These are phyloP conservation scores for Cryptococcus sp. DNA, from an alignment of 1,284 basidiomycete species.

Conservation along the genomic window DNA sequence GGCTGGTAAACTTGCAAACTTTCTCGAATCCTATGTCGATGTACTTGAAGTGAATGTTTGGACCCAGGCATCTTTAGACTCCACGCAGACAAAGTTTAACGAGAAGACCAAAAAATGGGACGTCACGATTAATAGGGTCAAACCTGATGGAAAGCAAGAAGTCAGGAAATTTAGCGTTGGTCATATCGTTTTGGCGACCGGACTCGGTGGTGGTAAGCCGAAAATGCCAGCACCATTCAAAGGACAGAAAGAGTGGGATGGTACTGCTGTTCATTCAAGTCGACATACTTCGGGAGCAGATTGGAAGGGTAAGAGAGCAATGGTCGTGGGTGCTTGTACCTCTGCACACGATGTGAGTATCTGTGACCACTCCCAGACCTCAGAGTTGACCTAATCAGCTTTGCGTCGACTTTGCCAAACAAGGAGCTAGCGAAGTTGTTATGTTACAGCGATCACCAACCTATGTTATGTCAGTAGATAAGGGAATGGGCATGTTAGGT, in stretches of 20 bases:
- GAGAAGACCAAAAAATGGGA: constrained; percentile 55
- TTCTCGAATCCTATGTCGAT: constrained; percentile 64
- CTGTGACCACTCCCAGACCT: not conserved
- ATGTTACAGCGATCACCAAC: constrained; percentile 62
- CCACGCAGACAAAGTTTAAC: constrained; percentile 50
- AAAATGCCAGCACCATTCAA: constrained; percentile 49
- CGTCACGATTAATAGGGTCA: constrained; percentile 51
- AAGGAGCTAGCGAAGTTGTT: constrained; percentile 54
- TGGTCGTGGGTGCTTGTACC: constrained; percentile 60
- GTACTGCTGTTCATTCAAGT: constrained; percentile 57
- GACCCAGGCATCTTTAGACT: constrained; percentile 55
- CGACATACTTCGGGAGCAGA: constrained; percentile 53
- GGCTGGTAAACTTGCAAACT: constrained; percentile 58
- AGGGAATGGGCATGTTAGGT: constrained; percentile 46
- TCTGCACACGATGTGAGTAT: constrained; percentile 50
- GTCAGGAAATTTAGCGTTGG: constrained; percentile 53
- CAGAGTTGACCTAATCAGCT: constrained; percentile 22
- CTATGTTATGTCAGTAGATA: constrained; percentile 58
- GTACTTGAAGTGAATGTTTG: constrained; percentile 63
- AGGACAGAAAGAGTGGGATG: constrained; percentile 56
- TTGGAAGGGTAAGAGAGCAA: constrained; percentile 58
- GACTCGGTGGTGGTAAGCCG: constrained; percentile 57
- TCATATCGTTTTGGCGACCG: constrained; percentile 56
- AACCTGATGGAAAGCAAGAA: constrained; percentile 40
- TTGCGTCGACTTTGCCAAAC: constrained; percentile 50